Base-by-base conservation (phyloP, 352 stramenopile genomes). In the Phytophthora megakarya region DNA sequence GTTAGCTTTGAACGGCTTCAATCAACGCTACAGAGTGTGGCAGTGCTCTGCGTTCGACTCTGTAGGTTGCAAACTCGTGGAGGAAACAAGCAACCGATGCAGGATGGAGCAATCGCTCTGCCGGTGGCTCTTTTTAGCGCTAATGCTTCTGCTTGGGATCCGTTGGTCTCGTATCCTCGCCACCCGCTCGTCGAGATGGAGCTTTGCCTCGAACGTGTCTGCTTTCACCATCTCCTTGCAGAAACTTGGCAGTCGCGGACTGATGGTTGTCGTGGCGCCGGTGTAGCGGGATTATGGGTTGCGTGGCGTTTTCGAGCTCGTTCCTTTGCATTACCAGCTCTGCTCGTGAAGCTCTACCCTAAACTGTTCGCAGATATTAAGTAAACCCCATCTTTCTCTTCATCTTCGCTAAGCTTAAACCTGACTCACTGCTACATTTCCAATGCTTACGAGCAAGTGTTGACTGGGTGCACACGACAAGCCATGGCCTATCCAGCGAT, bases 231-330 rank as follows among this genome's bases (percentile, higher is more conserved):
- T 55, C 10, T 22, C 51, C 37, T 53, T 63, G 22, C 52, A 63
- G 59, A 67, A 38, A 61, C 59, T 61, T 67, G 59, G 42, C 49
- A 67, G 22, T 49, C 59, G 59, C 23, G 26, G 59, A 61, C 38
- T 18, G 48, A 23, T 61, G 48, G 39, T 49, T 54, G 48, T 61
- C 58, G 58, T 61, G 18, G 38, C 37, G n/a, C 47, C 58, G 19
- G 37, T 25, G 38, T 22, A 11, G 47, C 19, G 25, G 23, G 37
- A 40, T 35, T 43, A 48, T 38, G 23, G 37, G 13, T 6, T 55
- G 32, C 32, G 3, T 13, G 15, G 32, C 15, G 40, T 10, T 19
- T n/a, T 30, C 1, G 19, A 22, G 40, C 18, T 60, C 23, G 40
- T 48, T 62, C 28, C 12, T 2, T 6, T 19, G 2, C 9, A 26